Evolutionary conservation across 2,329 filamentous ascomycete genomes (phyloP), one percentile per base, ranked within the genome.

Genomic region (Claviceps pazoutovae): DNA sequence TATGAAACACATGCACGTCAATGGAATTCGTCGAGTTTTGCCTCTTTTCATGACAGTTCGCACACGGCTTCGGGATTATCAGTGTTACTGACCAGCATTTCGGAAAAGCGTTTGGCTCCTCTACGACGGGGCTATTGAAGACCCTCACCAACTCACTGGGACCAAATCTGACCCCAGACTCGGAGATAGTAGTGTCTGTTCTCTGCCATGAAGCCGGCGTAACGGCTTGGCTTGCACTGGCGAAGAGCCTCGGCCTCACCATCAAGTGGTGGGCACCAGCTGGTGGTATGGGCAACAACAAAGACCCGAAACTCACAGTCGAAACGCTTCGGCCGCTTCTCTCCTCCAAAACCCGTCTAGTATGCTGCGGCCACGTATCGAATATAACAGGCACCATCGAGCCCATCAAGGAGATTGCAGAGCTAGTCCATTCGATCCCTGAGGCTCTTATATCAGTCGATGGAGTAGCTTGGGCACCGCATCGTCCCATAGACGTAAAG

Each of bases 201-300:
- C 70, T 88, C 51, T 86, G 90, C 63, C 86, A 91, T 60, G 86
- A 90, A 67, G 82, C 86, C 39, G 88, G 89, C 62, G 80, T 86
- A 52, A 79, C 83, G 1, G 74, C 85, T 0, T 91, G 86, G 87
- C 68, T 87, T 0, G 75, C 79, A 48, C 73, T 90, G 26, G 85
- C 85, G 2, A 66, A 74, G 34, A 74, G 76, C 14, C 74, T 80
- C 46, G 73, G 75, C 3, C 70, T 87, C 5, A 74, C 67, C 0
- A 62, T 90, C 45, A 86, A 83, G 61, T 88, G 83, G 83, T 90
- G 85, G 84, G 67, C 67, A 19, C 76, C 78, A 3, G 58, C 63
- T 68, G 30, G 46, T 3, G 46, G 30, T 3, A 44, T 44, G 21
- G 46, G 46, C 9, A 21, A 48, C 46, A 37, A 21, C 46, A 48